These are phyloP conservation scores for Thielaviopsis populi DNA, from an alignment of 2,329 filamentous ascomycete genomes.

Conservation along the genomic window DNA sequence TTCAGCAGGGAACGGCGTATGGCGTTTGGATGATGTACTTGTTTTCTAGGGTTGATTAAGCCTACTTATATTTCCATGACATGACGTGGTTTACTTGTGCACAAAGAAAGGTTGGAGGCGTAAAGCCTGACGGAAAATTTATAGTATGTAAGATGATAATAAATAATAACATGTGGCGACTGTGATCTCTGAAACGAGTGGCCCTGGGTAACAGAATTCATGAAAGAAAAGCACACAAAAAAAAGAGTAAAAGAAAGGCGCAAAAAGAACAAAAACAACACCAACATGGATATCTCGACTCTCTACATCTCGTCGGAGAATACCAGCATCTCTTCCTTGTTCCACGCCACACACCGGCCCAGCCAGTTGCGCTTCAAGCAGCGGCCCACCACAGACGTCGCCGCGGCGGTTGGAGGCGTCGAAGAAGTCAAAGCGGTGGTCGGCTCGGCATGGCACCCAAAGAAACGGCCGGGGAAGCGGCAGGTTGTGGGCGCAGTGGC, in stretches of 20 bases:
- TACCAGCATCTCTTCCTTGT: constrained; percentile 19
- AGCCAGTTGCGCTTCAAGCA: constrained; percentile 29
- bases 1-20: neutral
- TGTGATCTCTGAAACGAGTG: neutral
- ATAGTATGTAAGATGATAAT: neutral
- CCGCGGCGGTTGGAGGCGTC: constrained; percentile 20
- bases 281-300: neutral
- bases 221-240: neutral
- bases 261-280: neutral
- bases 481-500: constrained; percentile 25
- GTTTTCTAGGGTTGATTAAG: neutral
- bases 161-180: neutral
- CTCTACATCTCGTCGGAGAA: constrained; percentile 24
- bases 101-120: too few species aligned
- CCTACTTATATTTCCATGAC: too few species aligned
- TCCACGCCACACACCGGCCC: constrained; percentile 29
- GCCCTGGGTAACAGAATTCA: neutral
- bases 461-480: constrained; percentile 33
- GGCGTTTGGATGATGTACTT: neutral
- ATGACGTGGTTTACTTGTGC: neutral
- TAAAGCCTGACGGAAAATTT: neutral
- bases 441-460: constrained; percentile 32
- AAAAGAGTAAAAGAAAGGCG: neutral
- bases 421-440: constrained; percentile 21
- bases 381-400: constrained; percentile 21